Evolutionary conservation across 2,329 filamentous ascomycete species (phyloP), one percentile per base, ranked within the genome.

Genomic region (Trichoderma endophyticum): DNA sequence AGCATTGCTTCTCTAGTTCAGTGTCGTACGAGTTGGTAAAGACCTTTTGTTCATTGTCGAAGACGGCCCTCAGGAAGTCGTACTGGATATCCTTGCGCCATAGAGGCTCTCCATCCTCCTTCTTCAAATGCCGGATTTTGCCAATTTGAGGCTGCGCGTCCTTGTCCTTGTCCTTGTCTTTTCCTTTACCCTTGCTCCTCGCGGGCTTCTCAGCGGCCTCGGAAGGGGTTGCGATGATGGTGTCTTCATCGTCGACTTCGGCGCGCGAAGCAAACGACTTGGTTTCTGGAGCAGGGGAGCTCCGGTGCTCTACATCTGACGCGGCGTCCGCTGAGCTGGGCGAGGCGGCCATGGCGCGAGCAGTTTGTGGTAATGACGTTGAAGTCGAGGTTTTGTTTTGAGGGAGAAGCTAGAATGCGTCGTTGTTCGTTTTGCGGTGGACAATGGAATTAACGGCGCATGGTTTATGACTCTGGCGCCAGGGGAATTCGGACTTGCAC

Each of bases 11-110:
- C 71, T 88, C 88, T 21, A 86, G 79, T 7, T 84, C 82, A 3
- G 85, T 81, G 76, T 97, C 94, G 81, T 95, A 97, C 80, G 93
- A 92, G 80, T 97, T 97, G 79, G 94, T 97, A 81, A 99, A 99
- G 79, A 94, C 94, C 74, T 84, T 84, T 67, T 84, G 80, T 2
- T 92, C 86, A 78, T 96, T 88, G 78, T 95, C 91, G 80, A 97
- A 96, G 74, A 97, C 90, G 64, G 90, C 88, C 76, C 89, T 90
- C 75, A 97, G 86, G 77, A 97, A 96, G 81, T 96, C 93, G 81
- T 92, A 95, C 81, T 97, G 93, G 73, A 97, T 97, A 81, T 97
- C 93, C 79, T 90, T 91, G 77, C 93, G 87, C 93, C 93, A 97
- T 4, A 97, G 86, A 62, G 93, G 93, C 76, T 95, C 92, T 78